These are phyloP conservation scores for Paspalum notatum DNA, from an alignment of 176 grass and related monocot species.

Conservation along the genomic window DNA sequence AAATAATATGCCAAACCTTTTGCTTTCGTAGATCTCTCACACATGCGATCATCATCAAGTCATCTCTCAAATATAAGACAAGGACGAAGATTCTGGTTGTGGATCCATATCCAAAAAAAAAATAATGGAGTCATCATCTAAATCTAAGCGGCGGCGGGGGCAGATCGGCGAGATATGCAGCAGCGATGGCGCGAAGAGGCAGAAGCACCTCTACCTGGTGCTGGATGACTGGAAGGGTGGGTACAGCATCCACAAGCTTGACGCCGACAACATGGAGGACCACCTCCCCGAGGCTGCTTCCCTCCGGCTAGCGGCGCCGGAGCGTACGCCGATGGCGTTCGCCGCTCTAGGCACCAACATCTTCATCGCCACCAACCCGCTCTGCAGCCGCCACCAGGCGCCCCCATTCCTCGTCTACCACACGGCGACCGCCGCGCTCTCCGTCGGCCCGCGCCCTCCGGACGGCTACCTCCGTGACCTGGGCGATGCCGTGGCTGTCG, in stretches of 20 bases:
- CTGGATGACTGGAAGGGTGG: neutral
- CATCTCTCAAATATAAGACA: too few species aligned
- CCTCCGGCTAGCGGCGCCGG: neutral
- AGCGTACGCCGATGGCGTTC: neutral
- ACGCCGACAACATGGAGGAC: neutral
- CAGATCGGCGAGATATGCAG: neutral
- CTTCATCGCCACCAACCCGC: slow-evolving; percentile 7
- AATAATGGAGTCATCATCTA: neutral
- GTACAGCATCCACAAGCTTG: slow-evolving; percentile 25
- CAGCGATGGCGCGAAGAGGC: neutral
- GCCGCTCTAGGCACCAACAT: neutral
- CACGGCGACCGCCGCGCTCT: neutral
- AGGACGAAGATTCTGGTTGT: too few species aligned
- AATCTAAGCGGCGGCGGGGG: neutral
- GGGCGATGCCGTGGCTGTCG: neutral
- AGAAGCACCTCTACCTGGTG: slow-evolving; percentile 4
- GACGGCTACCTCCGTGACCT: neutral
- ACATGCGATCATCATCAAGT: too few species aligned
- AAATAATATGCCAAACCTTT: too few species aligned
- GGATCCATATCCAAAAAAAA: too few species aligned
- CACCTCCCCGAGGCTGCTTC: neutral
- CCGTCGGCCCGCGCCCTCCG: neutral
- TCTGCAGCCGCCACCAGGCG: neutral
- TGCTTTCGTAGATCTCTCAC: too few species aligned
- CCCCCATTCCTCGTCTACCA: neutral